phyloP scores from a whole-genome alignment of 2,329 filamentous ascomycete species.

The Pseudogymnoascus sp. region DNA sequence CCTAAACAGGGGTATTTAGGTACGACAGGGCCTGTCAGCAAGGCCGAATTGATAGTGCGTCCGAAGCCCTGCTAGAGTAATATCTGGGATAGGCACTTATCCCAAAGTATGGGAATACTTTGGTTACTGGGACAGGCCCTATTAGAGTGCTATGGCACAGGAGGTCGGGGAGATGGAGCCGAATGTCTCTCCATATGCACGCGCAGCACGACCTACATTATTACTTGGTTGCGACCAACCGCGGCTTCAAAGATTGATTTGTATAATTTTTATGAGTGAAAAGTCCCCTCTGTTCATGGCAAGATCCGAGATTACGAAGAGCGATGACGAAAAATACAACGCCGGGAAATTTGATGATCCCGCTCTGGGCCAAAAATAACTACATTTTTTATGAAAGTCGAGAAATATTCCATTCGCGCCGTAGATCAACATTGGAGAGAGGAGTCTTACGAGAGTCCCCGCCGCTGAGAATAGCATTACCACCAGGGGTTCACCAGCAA shows the following conservation, averaged over 20 bases:
- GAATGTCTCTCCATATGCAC: not conserved
- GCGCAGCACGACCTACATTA: not conserved
- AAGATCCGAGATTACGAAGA: not conserved
- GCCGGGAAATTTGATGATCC: conserved; percentile 1
- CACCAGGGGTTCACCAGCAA: not conserved
- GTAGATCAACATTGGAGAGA: not conserved
- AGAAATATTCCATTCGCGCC: not conserved
- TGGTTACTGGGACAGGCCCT: not conserved
- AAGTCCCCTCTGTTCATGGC: not conserved
- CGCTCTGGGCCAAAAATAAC: not conserved
- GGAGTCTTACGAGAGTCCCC: not conserved
- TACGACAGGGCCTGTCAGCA: not conserved
- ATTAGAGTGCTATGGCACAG: not conserved
- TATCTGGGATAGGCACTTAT: not conserved
- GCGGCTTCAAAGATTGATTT: not conserved
- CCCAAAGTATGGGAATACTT: conserved; percentile 3
- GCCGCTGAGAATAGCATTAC: conserved; percentile 2
- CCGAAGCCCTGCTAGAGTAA: conserved; percentile 2
- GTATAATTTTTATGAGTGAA: not conserved
- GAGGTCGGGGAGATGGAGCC: not conserved
- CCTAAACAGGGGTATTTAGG: not conserved
- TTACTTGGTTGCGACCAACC: not conserved
- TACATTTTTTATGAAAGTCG: not conserved
- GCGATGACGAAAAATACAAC: not conserved
- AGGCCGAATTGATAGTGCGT: conserved; percentile 4